Base-by-base conservation (phyloP, 257 asterid genomes). In the Fraxinus cuspidata region DNA sequence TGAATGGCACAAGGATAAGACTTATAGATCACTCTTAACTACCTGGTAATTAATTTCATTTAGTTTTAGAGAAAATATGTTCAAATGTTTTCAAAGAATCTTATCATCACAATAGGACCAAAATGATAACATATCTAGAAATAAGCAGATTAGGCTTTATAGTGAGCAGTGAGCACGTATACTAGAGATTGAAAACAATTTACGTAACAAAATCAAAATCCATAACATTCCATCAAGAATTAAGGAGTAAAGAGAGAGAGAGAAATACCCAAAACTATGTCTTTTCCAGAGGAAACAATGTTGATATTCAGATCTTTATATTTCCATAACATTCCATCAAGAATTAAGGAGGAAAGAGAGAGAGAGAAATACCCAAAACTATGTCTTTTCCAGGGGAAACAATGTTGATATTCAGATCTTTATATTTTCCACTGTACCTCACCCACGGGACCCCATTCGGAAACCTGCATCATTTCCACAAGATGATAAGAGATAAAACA, bases 361-460 rank as follows among this genome's bases (percentile, higher is more conserved):
- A 42, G 51, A 42, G 51, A 42, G 49, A 40, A 0, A 40, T 4
- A 96, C 99, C 99, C 77, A 95, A 77, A 76, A 74, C 73, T 66
- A 84, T 35, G 79, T 93, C 98, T 87, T 93, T 93, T 72, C 99
- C 99, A 0, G 98, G 99, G 74, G 93, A 92, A 73, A 93, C 94
- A 83, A 96, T 83, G 80, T 83, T 87, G 77, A 96, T 79, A 79
- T 86, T 75, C 77, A 93, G 85, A 87, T 85, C 90, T 81, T 85
- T 92, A 77, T 90, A 92, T 76, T 85, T 87, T 23, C 99, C 99
- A 53, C 31, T 81, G 87, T 88, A 93, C 77, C 92, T 87, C 87
- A 93, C 88, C 99, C 99, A 96, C 10, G 99, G 99, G 29, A 92
- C 97, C 51, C 96, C 97, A 78, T 90, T 85, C 0, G 99, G 98